A percentile compares a stretch with the other conserved stretches of the same genome.
These are phyloP conservation scores for Farysia itapuensis DNA, from an alignment of 1,284 basidiomycete genomes.

Conservation along the genomic window DNA sequence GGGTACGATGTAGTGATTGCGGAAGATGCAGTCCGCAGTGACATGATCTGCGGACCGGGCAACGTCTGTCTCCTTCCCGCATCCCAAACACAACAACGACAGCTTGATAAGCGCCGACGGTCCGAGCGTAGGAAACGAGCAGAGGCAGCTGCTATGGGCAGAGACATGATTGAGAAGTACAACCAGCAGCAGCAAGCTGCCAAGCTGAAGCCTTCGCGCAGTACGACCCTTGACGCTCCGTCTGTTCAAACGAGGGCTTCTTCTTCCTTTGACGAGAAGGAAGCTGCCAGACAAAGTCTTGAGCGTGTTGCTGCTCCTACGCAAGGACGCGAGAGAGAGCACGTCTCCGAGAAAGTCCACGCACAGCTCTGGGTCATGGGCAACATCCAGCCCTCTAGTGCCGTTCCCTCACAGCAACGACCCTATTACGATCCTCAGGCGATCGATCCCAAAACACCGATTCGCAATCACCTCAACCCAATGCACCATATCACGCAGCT, in stretches of 20 bases:
- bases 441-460: neutral
- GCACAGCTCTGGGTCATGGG: slow-evolving; percentile 32
- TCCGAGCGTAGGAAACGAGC: slow-evolving; percentile 24
- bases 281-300: slow-evolving; percentile 1
- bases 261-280: neutral
- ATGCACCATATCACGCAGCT: neutral
- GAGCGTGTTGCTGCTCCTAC: slow-evolving; percentile 4
- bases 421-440: neutral
- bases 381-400: slow-evolving; percentile 3
- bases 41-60: slow-evolving; percentile 13
- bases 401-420: neutral
- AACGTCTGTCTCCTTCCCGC: slow-evolving; percentile 29
- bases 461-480: neutral
- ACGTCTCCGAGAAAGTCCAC: slow-evolving; percentile 12
- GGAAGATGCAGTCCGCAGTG: neutral
- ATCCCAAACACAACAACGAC: slow-evolving; percentile 1
- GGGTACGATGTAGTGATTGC: slow-evolving; percentile 23
- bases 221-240: neutral
- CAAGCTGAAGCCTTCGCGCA: neutral
- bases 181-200: slow-evolving; percentile 1
- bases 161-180: slow-evolving; percentile 1
- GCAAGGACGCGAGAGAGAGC: slow-evolving; percentile 9
- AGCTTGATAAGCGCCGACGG: slow-evolving; percentile 13
- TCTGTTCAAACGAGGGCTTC: neutral
- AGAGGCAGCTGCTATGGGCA: slow-evolving; percentile 21